Base-by-base conservation (phyloP, 148 eudicot genomes). In the Spergularia marina region DNA sequence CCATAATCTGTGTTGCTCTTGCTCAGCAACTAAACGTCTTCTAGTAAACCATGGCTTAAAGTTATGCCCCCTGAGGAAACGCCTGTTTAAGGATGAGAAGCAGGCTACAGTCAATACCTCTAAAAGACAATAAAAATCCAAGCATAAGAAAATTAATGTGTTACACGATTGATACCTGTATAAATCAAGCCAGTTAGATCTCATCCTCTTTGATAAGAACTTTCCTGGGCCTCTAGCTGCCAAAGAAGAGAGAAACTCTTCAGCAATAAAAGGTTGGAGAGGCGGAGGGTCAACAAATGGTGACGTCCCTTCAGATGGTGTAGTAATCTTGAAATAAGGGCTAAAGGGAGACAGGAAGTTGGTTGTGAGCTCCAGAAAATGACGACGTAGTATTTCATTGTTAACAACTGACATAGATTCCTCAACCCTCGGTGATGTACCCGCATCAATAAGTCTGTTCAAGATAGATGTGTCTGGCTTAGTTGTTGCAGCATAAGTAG, bases 321-420 rank as follows among this genome's bases (percentile, higher is more conserved):
- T 89, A 57, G 74, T 86, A 74, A 85, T 84, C 80, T 89, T 95
- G 72, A 90, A 90, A 84, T 92, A 95, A 14, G 96, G 92, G 61
- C 98, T 90, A 86, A 95, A 95, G 7, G 98, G 98, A 58, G 98
- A 91, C 82, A 95, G 77, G 74, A 95, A 92, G 73, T 95, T 95
- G 59, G 97, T 90, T 18, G 98, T 95, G 56, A 95, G 91, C 88
- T 95, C 98, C 90, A 92, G 81, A 74, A 95, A 95, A 85, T 95
- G 98, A 55, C 98, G 87, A 59, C 94, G 92, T 52, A 95, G 80
- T 81, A 95, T 95, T 85, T 95, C 98, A 82, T 92, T 95, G 82
- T 95, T 95, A 72, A 95, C 98, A 77, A 95, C 97, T 56, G 96
- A 92, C 98, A 95, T 95, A 36, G 98, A 95, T 80, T 95, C 97